phyloP scores from a whole-genome alignment of 202 grass and related monocot species.

The Musa balbisiana region DNA sequence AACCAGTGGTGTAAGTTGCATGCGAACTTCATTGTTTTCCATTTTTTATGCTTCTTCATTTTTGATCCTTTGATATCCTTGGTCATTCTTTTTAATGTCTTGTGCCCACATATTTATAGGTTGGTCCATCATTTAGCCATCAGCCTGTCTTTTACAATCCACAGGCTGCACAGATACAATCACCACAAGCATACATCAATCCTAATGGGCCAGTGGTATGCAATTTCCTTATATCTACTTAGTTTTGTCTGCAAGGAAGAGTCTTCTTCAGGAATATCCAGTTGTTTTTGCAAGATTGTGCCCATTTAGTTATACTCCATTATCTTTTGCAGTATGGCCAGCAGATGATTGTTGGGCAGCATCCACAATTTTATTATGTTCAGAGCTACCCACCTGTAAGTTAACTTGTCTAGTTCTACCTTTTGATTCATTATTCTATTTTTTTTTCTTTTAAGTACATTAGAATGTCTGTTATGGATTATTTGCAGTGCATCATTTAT shows the following conservation, averaged over 20 bases:
- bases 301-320: neutral
- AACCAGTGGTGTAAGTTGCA: neutral
- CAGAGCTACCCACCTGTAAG: constrained; percentile 17
- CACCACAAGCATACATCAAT: constrained; percentile 14
- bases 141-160: constrained; percentile 26
- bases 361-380: constrained; percentile 22
- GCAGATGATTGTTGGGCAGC: constrained; percentile 23
- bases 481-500: neutral
- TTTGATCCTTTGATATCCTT: neutral
- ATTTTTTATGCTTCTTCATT: neutral
- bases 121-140: constrained; percentile 17
- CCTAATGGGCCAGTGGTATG: constrained; percentile 17
- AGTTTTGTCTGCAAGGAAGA: neutral
- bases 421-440: neutral
- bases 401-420: neutral
- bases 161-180: constrained; percentile 22
- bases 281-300: neutral
- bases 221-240: neutral
- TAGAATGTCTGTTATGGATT: neutral
- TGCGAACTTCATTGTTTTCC: neutral
- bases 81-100: neutral
- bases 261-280: neutral
- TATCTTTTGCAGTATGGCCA: constrained; percentile 18
- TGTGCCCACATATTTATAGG: neutral
- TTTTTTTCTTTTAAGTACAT: neutral